These are phyloP conservation scores for Pyronema domesticum DNA, from an alignment of 495 filamentous ascomycete genomes.

Conservation along the genomic window DNA sequence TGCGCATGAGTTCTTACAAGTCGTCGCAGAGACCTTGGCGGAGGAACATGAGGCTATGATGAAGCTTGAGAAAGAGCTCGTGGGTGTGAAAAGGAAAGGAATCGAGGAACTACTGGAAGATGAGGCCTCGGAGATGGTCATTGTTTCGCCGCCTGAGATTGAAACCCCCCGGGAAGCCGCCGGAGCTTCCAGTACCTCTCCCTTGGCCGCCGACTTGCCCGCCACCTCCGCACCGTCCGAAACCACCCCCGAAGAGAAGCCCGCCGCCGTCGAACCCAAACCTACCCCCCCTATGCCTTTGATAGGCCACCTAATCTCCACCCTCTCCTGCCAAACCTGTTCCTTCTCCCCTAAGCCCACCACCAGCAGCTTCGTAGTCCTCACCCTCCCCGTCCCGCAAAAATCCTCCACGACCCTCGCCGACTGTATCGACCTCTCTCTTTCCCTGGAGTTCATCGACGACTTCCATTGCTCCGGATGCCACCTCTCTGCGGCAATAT, in stretches of 20 bases:
- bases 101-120: conserved; percentile 2
- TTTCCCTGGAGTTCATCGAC: conserved; percentile 91
- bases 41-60: conserved; percentile 64
- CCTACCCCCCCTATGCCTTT: conserved; percentile 21
- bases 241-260: background rate
- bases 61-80: conserved; percentile 7
- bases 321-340: conserved; percentile 82
- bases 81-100: conserved; percentile 3
- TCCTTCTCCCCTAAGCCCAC: conserved; percentile 72
- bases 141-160: background rate
- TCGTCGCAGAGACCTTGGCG: conserved; percentile 75
- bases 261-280: conserved; percentile 8
- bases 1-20: conserved; percentile 93
- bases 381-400: conserved; percentile 84
- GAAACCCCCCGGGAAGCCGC: background rate
- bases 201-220: no score
- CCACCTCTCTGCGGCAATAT: conserved; percentile 45
- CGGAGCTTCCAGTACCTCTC: no score
- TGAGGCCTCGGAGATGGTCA: background rate
- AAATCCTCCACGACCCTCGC: conserved; percentile 44
- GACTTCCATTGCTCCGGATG: conserved; percentile 92
- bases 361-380: conserved; percentile 68
- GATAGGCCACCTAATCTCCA: conserved; percentile 50
- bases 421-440: conserved; percentile 75
- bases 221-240: no score